These are phyloP conservation scores for Tinospora cordifolia DNA, from an alignment of 164 flowering plant genomes.

Conservation along the genomic window DNA sequence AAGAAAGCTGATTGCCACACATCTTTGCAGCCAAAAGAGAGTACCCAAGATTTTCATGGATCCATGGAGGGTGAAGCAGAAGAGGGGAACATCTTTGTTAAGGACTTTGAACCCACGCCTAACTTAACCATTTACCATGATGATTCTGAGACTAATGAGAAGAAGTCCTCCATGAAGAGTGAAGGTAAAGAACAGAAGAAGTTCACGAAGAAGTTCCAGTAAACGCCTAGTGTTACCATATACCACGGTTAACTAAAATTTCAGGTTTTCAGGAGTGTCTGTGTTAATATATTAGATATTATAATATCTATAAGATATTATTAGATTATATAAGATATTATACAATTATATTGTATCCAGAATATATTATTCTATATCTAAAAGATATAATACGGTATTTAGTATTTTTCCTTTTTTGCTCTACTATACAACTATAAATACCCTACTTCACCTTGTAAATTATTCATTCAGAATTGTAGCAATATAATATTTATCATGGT, in stretches of 20 bases:
- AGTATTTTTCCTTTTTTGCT: no score
- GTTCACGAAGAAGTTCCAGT: slow-evolving; percentile 8
- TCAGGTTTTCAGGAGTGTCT: background rate
- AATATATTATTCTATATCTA: no score
- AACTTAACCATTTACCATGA: background rate
- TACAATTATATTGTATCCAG: no score
- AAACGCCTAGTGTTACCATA: slow-evolving; percentile 6
- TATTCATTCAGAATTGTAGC: no score
- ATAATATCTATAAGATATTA: no score
- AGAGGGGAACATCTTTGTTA: background rate
- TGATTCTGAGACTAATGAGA: background rate
- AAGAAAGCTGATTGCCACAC: background rate
- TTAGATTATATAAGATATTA: no score
- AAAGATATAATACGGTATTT: no score
- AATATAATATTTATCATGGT: no score
- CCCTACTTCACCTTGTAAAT: no score
- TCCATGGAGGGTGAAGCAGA: background rate
- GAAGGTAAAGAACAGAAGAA: background rate
- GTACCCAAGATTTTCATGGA: no score
- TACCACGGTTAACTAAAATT: slow-evolving; percentile 1
- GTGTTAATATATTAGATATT: no score
- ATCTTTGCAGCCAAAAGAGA: background rate
- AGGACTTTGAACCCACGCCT: slow-evolving; percentile 3
- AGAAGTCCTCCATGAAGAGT: background rate
- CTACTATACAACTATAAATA: no score